phyloP scores from a whole-genome alignment of 108 stramenopile species.

The Parmales sp. region DNA sequence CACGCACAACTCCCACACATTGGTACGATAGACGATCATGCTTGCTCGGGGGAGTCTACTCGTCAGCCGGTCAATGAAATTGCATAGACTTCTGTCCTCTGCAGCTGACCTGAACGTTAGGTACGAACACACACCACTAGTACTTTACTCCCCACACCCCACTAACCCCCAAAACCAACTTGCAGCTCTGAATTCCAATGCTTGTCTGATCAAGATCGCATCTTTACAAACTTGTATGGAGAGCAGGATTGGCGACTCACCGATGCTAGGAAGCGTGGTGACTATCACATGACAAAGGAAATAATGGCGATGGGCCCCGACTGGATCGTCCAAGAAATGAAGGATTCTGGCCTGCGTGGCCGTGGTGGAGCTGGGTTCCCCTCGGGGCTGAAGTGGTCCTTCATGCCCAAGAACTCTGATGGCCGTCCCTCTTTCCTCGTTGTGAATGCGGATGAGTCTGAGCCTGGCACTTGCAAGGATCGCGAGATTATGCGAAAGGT shows the following conservation, averaged over 20 bases:
- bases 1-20: no score
- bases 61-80: no score
- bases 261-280: constrained; percentile 88
- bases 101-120: no score
- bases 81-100: no score
- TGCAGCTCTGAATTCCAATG: no score
- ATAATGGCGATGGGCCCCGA: constrained; percentile 98
- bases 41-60: no score
- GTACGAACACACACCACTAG: no score
- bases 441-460: constrained; percentile 98
- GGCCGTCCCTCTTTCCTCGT: constrained; percentile 96
- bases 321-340: constrained; percentile 99
- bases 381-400: constrained; percentile 98
- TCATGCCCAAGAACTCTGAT: constrained; percentile 99
- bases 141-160: no score
- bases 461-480: constrained; percentile 99
- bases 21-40: no score
- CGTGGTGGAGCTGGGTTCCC: constrained; percentile 98
- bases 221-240: constrained; percentile 99
- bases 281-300: constrained; percentile 91
- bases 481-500: constrained; percentile 99
- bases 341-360: constrained; percentile 95
- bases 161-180: no score
- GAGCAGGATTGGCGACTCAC: constrained; percentile 97
- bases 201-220: constrained; percentile 94